These are phyloP conservation scores for Lagenaria siceraria DNA, from an alignment of 306 rosid species.

Conservation along the genomic window DNA sequence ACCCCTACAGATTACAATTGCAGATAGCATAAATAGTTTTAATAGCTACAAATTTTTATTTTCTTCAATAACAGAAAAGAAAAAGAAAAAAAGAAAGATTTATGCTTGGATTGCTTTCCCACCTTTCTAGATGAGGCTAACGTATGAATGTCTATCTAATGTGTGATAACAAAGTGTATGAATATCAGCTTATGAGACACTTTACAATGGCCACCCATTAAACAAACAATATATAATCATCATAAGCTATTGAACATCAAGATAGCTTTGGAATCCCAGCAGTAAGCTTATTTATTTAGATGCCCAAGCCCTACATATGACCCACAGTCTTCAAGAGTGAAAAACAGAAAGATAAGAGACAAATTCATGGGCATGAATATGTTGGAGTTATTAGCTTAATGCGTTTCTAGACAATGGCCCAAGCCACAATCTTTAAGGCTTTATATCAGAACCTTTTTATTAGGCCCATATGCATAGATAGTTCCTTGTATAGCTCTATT, in stretches of 20 bases:
- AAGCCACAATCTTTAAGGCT: no score
- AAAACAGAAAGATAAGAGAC: neutral
- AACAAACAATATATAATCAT: neutral
- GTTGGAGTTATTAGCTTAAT: no score
- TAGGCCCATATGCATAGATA: no score
- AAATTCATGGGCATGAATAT: neutral
- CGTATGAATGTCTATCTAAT: neutral
- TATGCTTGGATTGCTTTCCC: neutral
- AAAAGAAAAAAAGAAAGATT: no score
- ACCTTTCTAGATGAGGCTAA: neutral
- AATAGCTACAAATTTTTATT: neutral
- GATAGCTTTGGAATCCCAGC: neutral
- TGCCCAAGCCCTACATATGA: neutral
- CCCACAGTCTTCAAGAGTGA: neutral
- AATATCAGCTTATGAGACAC: neutral
- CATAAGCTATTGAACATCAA: neutral
- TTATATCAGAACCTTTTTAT: no score
- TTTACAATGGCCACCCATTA: neutral
- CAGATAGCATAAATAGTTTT: neutral
- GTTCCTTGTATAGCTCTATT: no score
- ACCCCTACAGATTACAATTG: constrained; percentile 45
- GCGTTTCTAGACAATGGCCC: no score
- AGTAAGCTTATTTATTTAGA: neutral
- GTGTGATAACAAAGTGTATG: neutral
- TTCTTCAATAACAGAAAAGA: neutral